Conservation (phyloP, 345 rosid genomes). For the Salix arbutifolia region DNA sequence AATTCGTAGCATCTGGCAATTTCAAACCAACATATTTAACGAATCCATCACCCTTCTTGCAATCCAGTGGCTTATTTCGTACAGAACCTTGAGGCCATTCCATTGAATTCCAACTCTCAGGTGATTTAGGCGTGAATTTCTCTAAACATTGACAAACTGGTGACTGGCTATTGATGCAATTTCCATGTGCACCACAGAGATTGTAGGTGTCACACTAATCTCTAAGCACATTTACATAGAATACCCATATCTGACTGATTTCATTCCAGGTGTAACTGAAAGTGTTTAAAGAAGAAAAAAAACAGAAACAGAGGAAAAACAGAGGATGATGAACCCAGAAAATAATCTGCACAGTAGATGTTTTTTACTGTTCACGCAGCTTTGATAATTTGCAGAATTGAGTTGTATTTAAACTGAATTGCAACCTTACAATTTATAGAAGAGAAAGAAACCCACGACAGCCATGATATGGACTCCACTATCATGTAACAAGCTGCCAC, state of each 20-base stretch:
- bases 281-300: no score
- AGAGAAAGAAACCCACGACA: no score
- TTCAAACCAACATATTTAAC: not conserved
- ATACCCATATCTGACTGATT: not conserved
- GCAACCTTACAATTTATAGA: no score
- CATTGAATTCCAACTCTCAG: not conserved
- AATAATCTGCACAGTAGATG: no score
- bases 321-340: no score
- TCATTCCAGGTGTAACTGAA: slow-evolving; percentile 10
- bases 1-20: slow-evolving; percentile 11
- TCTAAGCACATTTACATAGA: not conserved
- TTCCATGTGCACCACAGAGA: slow-evolving; percentile 9
- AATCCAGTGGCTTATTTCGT: not conserved
- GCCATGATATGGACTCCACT: no score
- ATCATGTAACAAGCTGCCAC: no score
- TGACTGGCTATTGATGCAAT: not conserved
- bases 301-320: no score
- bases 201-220: slow-evolving; percentile 12
- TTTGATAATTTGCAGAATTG: no score
- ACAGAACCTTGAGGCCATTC: slow-evolving; percentile 17
- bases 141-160: slow-evolving; percentile 12
- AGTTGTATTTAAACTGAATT: no score
- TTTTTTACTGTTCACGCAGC: no score
- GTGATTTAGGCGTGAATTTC: slow-evolving; percentile 9
- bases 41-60: slow-evolving; percentile 11